A percentile compares a stretch with the other conserved stretches of the same genome.
phyloP scores from a whole-genome alignment of 1,284 basidiomycete species.

The Peniophora sp. region DNA sequence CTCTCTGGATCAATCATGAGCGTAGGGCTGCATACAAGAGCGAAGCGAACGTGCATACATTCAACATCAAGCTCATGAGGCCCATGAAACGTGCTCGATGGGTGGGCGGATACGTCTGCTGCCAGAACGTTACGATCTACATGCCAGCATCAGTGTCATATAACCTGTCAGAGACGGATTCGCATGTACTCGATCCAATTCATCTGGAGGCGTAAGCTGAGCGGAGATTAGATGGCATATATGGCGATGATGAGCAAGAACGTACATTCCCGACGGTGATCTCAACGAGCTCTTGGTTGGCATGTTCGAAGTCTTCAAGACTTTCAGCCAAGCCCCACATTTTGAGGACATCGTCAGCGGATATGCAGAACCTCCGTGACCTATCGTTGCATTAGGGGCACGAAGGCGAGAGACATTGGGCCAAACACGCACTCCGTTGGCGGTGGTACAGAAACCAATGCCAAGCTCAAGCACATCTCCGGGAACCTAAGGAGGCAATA shows the following conservation, averaged over 20 bases:
- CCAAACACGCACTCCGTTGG: conserved; percentile 49
- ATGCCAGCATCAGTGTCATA: not conserved
- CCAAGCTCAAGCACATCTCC: conserved; percentile 57
- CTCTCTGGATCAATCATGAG: conserved; percentile 32
- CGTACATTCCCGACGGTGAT: conserved; percentile 47
- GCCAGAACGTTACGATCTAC: conserved; percentile 61
- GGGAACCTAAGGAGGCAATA: conserved; percentile 60
- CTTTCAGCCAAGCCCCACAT: conserved; percentile 61
- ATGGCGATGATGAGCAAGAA: conserved; percentile 6
- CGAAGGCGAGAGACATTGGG: conserved; percentile 3
- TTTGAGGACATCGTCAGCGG: conserved; percentile 53
- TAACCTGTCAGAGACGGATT: conserved; percentile 11
- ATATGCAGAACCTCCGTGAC: conserved; percentile 48
- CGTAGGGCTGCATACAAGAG: not conserved
- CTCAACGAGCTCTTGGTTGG: conserved; percentile 48
- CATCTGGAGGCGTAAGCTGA: conserved; percentile 2
- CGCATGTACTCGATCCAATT: conserved; percentile 41
- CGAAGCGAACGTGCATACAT: conserved; percentile 32
- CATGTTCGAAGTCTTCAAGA: conserved; percentile 58
- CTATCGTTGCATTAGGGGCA: conserved; percentile 25
- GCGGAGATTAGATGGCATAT: not conserved
- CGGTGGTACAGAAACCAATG: conserved; percentile 61
- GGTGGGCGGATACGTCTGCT: conserved; percentile 43
- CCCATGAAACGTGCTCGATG: conserved; percentile 44
- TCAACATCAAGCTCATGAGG: conserved; percentile 44